phyloP scores from a whole-genome alignment of 192 early-diverging fungal species.

The Haplosporangium gracile region DNA sequence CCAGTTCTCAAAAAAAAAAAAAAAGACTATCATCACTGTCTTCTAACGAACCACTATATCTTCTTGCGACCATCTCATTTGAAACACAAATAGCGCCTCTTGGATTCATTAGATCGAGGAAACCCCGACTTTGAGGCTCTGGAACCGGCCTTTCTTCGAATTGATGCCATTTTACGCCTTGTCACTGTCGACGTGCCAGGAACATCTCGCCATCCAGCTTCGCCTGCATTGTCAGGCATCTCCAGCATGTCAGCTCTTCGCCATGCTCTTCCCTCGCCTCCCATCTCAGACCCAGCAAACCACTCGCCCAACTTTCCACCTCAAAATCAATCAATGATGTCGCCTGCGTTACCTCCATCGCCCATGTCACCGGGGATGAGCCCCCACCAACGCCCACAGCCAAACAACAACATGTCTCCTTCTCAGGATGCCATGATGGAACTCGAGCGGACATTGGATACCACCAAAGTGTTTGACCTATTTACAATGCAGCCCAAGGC shows the following conservation, averaged over 20 bases:
- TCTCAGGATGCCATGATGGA: slow-evolving; percentile 32
- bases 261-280: slow-evolving; percentile 45
- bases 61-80: neutral
- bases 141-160: slow-evolving; percentile 53
- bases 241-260: slow-evolving; percentile 45
- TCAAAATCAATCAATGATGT: slow-evolving; percentile 14
- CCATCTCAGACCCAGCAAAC: slow-evolving; percentile 26
- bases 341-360: slow-evolving; percentile 40
- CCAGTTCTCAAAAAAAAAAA: no score
- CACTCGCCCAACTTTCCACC: slow-evolving; percentile 37
- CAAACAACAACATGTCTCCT: neutral
- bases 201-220: slow-evolving; percentile 52
- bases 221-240: slow-evolving; percentile 52
- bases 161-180: slow-evolving; percentile 62
- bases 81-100: slow-evolving; percentile 46
- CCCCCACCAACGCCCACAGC: slow-evolving; percentile 18
- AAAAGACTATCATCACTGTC: neutral
- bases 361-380: slow-evolving; percentile 43
- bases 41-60: neutral
- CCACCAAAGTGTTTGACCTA: slow-evolving; percentile 59
- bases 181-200: slow-evolving; percentile 47
- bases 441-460: slow-evolving; percentile 59
- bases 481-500: slow-evolving; percentile 62
- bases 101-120: slow-evolving; percentile 61
- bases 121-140: slow-evolving; percentile 58